Conservation (phyloP, 352 stramenopile species). For the Phytophthora syringae region DNA sequence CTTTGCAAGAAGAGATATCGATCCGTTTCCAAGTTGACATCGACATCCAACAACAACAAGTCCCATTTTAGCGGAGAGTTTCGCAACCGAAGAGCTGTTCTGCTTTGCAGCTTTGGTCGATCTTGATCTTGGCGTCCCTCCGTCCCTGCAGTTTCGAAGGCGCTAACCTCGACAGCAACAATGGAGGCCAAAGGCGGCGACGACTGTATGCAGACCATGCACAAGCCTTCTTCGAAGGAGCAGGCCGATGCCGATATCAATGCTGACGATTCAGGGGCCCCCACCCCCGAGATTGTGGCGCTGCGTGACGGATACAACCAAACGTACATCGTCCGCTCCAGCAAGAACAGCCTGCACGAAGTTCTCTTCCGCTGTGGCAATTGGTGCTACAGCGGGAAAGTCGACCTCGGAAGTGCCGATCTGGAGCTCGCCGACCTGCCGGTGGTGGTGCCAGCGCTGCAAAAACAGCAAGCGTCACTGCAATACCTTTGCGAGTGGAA, state of each 20-base stretch:
- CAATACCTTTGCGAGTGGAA: slow-evolving; percentile 94
- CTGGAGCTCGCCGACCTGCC: slow-evolving; percentile 91
- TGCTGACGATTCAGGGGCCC: slow-evolving; percentile 54
- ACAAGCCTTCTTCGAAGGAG: slow-evolving; percentile 38
- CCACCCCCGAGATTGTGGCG: slow-evolving; percentile 70
- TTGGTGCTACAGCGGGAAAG: slow-evolving; percentile 94
- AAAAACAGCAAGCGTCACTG: slow-evolving; percentile 93
- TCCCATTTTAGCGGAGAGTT: slow-evolving; percentile 32
- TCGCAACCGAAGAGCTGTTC: slow-evolving; percentile 41
- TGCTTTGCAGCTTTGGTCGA: too few relatives aligned
- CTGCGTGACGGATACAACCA: slow-evolving; percentile 93
- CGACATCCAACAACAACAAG: too few relatives aligned
- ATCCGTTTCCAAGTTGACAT: slow-evolving; percentile 28
- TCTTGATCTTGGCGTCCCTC: slow-evolving; percentile 11
- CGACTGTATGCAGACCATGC: slow-evolving; percentile 20
- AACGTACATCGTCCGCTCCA: slow-evolving; percentile 90
- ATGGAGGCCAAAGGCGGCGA: slow-evolving; percentile 73
- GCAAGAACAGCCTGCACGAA: slow-evolving; percentile 76
- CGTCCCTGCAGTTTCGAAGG: slow-evolving; percentile 25
- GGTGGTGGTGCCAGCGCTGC: slow-evolving; percentile 90
- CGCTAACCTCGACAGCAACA: slow-evolving; percentile 11
- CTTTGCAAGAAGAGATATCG: slow-evolving; percentile 2
- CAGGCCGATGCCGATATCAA: slow-evolving; percentile 31
- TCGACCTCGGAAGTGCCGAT: slow-evolving; percentile 82
- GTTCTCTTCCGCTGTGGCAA: slow-evolving; percentile 96